Base-by-base conservation (phyloP, 495 filamentous ascomycete species). In the Opeltia flavorubescens region DNA sequence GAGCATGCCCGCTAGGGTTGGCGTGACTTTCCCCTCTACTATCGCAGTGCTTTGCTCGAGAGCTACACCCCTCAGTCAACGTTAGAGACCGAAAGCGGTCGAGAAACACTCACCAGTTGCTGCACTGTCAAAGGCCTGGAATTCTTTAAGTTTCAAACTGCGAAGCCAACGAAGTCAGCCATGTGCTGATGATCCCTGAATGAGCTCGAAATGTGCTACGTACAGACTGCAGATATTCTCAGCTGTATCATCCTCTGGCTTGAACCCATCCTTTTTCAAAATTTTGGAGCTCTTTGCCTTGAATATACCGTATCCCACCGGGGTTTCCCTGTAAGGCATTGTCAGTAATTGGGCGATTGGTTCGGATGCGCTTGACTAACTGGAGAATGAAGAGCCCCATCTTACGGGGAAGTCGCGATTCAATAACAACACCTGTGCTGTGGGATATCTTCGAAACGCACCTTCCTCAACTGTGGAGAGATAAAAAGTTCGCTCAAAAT, bases 211-310 rank as follows among this genome's bases (percentile, higher is more conserved):
- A 47, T 40, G n/a, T 26, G 30, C 24, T 45, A 68, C 86, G 69
- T 74, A 94, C 87, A 94, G 68, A 55, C 82, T 84, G 55, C 80
- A 82, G 43, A 93, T 78, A 57, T 84, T 85, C 66, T 96, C 87
- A 24, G 86, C 79, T 33, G 82, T 85, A 26, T 77, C 73, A 36
- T 83, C 74, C 59, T 94, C 81, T 34, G 76, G 72, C 24, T 72
- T 67, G 51, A 94, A 59, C 58, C 86, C 77, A 63, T 87, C 82
- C 52, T 78, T 78, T 68, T 94, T 88, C 45, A 99, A 73, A 34
- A 96, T 74, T 74, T 95, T 96, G 76, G 94, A 95, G 79, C 94
- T 89, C 64, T 84, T 85, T 24, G 93, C 84, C 70, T 99, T 96
- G 70, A 96, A 84, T 58, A 98, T 77, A 61, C 88, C 93, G 73